These are phyloP conservation scores for Thalia dealbata DNA, from an alignment of 176 grass and related monocot genomes.

Conservation along the genomic window DNA sequence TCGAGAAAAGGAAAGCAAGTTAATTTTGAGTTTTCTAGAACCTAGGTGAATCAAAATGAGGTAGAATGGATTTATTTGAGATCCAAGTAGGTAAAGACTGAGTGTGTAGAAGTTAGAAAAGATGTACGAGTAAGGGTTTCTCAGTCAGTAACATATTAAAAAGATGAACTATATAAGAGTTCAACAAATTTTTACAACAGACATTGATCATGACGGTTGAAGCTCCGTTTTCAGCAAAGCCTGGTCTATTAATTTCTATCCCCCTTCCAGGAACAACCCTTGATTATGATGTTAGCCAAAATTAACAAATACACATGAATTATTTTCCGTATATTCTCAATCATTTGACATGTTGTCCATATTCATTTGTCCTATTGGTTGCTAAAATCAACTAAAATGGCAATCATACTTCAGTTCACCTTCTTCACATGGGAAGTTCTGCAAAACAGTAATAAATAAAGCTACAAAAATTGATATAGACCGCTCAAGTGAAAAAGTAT, in stretches of 20 bases:
- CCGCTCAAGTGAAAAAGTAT: neutral
- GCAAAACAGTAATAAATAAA: neutral
- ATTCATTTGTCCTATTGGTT: neutral
- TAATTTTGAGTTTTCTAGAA: no score
- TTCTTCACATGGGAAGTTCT: constrained; percentile 99
- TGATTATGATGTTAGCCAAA: neutral
- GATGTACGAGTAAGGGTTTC: neutral
- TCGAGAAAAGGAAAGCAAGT: no score
- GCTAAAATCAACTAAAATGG: neutral
- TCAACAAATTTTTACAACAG: neutral
- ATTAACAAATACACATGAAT: neutral
- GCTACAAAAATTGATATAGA: neutral
- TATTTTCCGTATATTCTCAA: neutral
- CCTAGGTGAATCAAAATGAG: no score
- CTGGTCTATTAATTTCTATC: neutral
- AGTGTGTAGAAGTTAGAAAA: neutral
- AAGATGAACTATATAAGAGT: neutral
- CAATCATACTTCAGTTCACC: constrained; percentile 61
- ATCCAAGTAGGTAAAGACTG: no score
- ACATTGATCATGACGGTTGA: neutral
- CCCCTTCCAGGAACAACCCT: neutral
- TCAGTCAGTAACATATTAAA: neutral
- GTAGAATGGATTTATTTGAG: no score
- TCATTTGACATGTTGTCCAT: neutral
- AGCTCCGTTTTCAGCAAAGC: neutral